Evolutionary conservation across 2,329 filamentous ascomycete genomes (phyloP).

Genomic region (Alternaria viburni): DNA sequence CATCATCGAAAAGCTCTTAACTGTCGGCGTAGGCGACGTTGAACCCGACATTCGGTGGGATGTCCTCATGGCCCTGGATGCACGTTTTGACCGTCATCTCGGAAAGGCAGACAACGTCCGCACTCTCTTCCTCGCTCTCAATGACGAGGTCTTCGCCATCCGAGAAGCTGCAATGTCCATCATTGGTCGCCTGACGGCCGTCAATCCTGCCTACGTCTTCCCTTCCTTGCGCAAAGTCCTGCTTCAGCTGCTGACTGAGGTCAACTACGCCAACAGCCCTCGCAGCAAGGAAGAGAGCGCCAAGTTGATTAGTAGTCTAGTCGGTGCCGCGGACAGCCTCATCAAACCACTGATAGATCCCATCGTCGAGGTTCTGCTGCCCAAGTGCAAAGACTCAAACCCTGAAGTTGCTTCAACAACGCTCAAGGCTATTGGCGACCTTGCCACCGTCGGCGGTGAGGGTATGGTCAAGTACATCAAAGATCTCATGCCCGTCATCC

Average conservation of each 20-base stretch:
- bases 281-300: constrained; percentile 97
- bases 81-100: constrained; percentile 94
- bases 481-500: constrained; percentile 90
- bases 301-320: constrained; percentile 87
- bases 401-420: constrained; percentile 92
- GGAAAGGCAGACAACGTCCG: constrained; percentile 97
- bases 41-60: constrained; percentile 88
- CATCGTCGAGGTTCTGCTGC: constrained; percentile 92
- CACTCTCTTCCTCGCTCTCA: constrained; percentile 91
- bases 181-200: constrained; percentile 86
- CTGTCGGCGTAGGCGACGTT: constrained; percentile 88
- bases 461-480: constrained; percentile 94
- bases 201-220: constrained; percentile 97
- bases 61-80: constrained; percentile 86
- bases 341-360: constrained; percentile 97
- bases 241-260: constrained; percentile 93
- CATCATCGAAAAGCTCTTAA: constrained; percentile 95
- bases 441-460: constrained; percentile 90
- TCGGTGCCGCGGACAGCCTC: constrained; percentile 88
- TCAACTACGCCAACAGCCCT: constrained; percentile 93
- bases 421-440: constrained; percentile 91
- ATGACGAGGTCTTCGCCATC: constrained; percentile 92
- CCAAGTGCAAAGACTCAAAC: constrained; percentile 85
- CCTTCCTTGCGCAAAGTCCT: constrained; percentile 93
- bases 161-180: constrained; percentile 95